These are phyloP conservation scores for Vanrija sp. DNA, from an alignment of 1,284 basidiomycete genomes.

Conservation along the genomic window DNA sequence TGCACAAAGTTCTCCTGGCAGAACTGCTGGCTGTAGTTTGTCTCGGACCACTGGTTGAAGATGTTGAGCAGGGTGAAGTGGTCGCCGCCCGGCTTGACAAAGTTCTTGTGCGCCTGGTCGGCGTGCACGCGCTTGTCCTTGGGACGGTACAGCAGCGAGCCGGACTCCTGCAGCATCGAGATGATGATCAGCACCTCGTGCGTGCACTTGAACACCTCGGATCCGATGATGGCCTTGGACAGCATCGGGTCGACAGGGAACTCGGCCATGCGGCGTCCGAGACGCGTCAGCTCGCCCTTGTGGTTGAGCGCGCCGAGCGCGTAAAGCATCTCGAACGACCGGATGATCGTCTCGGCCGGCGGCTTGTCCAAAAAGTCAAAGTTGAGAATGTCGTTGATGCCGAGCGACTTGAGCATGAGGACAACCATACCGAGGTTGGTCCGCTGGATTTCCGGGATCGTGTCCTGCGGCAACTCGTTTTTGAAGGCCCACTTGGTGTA, in stretches of 20 bases:
- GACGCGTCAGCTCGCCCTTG: conserved; percentile 89
- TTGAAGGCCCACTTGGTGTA: conserved; percentile 63
- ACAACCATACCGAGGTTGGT: conserved; percentile 54
- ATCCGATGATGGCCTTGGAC: conserved; percentile 91
- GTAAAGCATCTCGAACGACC: conserved; percentile 88
- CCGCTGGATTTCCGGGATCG: conserved; percentile 57
- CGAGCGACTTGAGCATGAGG: conserved; percentile 59
- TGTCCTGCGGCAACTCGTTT: conserved; percentile 60
- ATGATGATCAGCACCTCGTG: conserved; percentile 98
- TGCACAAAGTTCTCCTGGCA: conserved; percentile 97
- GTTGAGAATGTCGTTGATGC: conserved; percentile 61
- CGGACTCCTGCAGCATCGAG: conserved; percentile 93
- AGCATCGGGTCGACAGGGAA: conserved; percentile 99
- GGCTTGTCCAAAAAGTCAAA: conserved; percentile 63
- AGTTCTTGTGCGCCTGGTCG: conserved; percentile 94
- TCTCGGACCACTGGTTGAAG: conserved; percentile 98
- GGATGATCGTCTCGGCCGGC: conserved; percentile 96
- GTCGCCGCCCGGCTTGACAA: conserved; percentile 91
- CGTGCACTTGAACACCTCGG: conserved; percentile 90
- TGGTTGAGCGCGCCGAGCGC: conserved; percentile 95
- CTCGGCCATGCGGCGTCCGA: conserved; percentile 96
- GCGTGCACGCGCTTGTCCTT: conserved; percentile 96
- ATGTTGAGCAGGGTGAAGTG: conserved; percentile 96
- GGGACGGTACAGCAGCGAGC: conserved; percentile 90
- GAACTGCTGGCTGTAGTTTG: conserved; percentile 86